These are phyloP conservation scores for Fusarium oxysporum DNA, from an alignment of 2,329 filamentous ascomycete genomes.

Conservation along the genomic window DNA sequence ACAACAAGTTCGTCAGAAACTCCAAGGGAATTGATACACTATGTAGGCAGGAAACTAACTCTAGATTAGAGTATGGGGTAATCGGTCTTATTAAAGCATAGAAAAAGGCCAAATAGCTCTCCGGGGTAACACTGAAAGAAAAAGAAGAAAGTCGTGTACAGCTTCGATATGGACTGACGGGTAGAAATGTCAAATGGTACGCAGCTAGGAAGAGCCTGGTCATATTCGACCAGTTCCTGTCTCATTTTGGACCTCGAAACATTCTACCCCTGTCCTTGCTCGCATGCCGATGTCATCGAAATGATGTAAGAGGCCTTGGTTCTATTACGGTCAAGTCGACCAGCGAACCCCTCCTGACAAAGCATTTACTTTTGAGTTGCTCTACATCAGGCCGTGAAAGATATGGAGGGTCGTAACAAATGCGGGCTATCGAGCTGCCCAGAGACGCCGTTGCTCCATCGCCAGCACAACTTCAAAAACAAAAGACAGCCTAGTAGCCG, in stretches of 20 bases:
- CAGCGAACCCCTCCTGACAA: constrained; percentile 36
- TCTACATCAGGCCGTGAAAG: constrained; percentile 48
- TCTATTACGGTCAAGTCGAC: constrained; percentile 30
- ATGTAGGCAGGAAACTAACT: constrained; percentile 47
- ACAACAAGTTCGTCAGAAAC: constrained; percentile 28
- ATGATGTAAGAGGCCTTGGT: constrained; percentile 34
- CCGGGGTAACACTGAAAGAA: constrained; percentile 52
- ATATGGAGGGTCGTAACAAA: constrained; percentile 49
- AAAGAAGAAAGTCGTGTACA: constrained; percentile 49
- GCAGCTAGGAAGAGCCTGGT: constrained; percentile 20
- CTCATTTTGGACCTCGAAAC: constrained; percentile 3
- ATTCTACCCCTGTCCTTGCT: constrained; percentile 35
- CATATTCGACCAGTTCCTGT: constrained; percentile 4
- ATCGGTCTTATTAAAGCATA: constrained; percentile 55
- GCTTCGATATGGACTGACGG: constrained; percentile 29
- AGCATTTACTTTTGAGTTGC: constrained; percentile 42
- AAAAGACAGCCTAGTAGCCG: constrained; percentile 77
- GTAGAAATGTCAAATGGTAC: constrained; percentile 7
- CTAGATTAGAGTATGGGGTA: constrained; percentile 49
- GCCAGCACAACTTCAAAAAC: constrained; percentile 48
- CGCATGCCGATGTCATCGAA: constrained; percentile 38
- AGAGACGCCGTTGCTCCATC: constrained; percentile 52
- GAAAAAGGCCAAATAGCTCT: constrained; percentile 52
- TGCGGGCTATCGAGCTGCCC: constrained; percentile 45
- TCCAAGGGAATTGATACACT: constrained; percentile 42